Base-by-base conservation (phyloP, 331 rosid species). In the Malus hybrid region DNA sequence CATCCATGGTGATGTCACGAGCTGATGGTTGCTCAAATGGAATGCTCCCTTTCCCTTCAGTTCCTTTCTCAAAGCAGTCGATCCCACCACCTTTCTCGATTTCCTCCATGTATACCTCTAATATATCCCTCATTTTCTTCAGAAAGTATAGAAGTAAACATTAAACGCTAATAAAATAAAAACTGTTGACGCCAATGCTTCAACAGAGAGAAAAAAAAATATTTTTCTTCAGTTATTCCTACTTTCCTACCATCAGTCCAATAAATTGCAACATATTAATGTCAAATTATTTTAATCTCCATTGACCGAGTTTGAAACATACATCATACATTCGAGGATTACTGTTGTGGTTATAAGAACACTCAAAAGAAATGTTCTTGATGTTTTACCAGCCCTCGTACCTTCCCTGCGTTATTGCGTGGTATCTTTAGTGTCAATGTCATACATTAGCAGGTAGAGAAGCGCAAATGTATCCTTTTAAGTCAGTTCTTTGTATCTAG, bases 101-200 rank as follows among this genome's bases (percentile, higher is more conserved):
- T 81, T 92, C 95, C 80, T 85, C 99, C 96, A 85, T 94, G 83
- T 72, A 90, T 61, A 88, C 96, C 83, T 84, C 96, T 84, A 94
- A 84, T 62, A 94, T 70, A 80, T 87, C 93, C 82, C 97, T 88
- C 79, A 80, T 90, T 60, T 88, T 95, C 99, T 94, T 87, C 66
- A 60, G 39, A 71, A 70, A 77, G 12, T 42, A 66, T 16, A 54
- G 64, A 73, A 56, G 60, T 67, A 66, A 32, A 64, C 29, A 71
- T 48, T 55, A 20, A 3, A 22, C 6, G 29, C 20, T 18, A 16
- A 36, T 80, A 29, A 7, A 24, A 75, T 5, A 24, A 10, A 56
- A 71, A 33, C 52, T 55, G 28, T 34, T 66, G 65, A 12, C 6
- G 22, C 13, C 52, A 31, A 70, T 29, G 27, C 32, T 19, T 28